phyloP scores from a whole-genome alignment of 306 rosid genomes.

The Betula pendula region DNA sequence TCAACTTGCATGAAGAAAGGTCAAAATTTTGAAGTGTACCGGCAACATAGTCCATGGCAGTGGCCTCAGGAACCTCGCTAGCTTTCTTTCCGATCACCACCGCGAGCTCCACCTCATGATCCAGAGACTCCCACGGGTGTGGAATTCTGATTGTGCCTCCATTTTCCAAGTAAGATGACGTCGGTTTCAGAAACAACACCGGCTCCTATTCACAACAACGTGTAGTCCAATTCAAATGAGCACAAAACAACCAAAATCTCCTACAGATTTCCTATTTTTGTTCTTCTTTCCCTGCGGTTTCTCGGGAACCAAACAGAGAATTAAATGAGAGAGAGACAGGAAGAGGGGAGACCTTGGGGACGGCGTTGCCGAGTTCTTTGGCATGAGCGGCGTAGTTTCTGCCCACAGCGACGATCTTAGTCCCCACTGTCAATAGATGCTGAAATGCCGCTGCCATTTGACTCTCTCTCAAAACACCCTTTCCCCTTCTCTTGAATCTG shows the following conservation, averaged over 20 bases:
- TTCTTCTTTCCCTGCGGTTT: not conserved
- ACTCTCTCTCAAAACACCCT: not conserved
- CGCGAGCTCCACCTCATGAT: constrained; percentile 96
- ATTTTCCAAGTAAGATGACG: constrained; percentile 79
- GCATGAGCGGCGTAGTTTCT: constrained; percentile 96
- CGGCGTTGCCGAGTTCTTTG: constrained; percentile 94
- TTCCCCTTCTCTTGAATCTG: not conserved
- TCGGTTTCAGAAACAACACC: constrained; percentile 83
- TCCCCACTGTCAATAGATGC: constrained; percentile 63
- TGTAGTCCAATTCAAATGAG: not conserved
- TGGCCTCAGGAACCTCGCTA: constrained; percentile 75
- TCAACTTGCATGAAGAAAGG: not conserved
- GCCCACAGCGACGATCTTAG: constrained; percentile 90
- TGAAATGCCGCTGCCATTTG: constrained; percentile 59
- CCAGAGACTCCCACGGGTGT: constrained; percentile 68
- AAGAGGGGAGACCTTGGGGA: constrained; percentile 65
- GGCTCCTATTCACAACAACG: constrained; percentile 57
- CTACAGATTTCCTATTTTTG: not conserved
- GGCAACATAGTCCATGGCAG: constrained; percentile 87
- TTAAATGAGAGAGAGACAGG: not conserved
- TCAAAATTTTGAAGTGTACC: constrained; percentile 34
- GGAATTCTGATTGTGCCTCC: constrained; percentile 96
- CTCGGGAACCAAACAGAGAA: not conserved
- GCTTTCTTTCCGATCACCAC: constrained; percentile 77
- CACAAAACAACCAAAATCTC: not conserved